These are phyloP conservation scores for Diaporthe citri DNA, from an alignment of 2,329 filamentous ascomycete species.

Conservation along the genomic window DNA sequence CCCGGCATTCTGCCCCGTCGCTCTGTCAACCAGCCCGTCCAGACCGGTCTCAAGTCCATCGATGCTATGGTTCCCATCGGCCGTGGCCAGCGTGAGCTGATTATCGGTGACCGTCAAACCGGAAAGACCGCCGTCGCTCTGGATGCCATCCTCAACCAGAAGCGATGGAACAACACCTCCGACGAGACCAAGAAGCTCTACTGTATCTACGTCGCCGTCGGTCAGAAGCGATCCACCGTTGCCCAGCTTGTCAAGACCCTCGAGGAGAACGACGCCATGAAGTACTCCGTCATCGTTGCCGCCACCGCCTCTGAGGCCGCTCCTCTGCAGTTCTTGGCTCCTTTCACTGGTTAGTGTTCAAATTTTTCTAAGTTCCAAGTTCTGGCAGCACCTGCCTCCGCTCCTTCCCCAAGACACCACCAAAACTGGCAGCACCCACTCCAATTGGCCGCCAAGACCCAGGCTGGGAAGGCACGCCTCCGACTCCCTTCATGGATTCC, in stretches of 20 bases:
- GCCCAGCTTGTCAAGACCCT: constrained; percentile 99
- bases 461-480: too few species aligned
- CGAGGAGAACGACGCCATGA: constrained; percentile 99
- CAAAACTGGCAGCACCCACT: too few species aligned
- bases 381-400: too few species aligned
- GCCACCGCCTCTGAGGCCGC: constrained; percentile 98
- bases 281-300: constrained; percentile 94
- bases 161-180: constrained; percentile 89
- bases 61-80: constrained; percentile 99
- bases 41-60: constrained; percentile 99
- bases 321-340: constrained; percentile 92
- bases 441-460: too few species aligned
- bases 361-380: too few species aligned
- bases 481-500: too few species aligned
- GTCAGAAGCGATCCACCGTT: constrained; percentile 99
- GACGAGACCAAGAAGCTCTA: constrained; percentile 99
- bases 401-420: too few species aligned
- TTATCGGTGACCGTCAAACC: constrained; percentile 99
- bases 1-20: constrained; percentile 96
- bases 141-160: constrained; percentile 99
- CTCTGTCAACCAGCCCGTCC: constrained; percentile 98
- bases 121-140: constrained; percentile 99
- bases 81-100: constrained; percentile 99
- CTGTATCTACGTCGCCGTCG: constrained; percentile 99
- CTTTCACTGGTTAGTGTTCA: constrained; percentile 96